These are phyloP conservation scores for Rhynchosporium graminicola DNA, from an alignment of 2,329 filamentous ascomycete species.

Conservation along the genomic window DNA sequence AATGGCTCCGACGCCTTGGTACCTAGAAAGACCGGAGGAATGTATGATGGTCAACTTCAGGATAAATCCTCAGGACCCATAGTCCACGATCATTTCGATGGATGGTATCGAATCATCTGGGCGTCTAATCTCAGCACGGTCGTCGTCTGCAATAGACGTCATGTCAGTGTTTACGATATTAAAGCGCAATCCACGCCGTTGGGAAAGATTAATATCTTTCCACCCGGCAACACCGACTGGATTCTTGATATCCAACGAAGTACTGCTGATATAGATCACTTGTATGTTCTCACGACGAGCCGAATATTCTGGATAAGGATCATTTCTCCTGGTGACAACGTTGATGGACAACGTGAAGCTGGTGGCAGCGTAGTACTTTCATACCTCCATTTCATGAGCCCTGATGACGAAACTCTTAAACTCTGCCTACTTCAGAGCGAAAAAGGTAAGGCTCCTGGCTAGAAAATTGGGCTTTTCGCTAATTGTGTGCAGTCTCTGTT, in stretches of 20 bases:
- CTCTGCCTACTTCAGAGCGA: conserved; percentile 41
- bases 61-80: conserved; percentile 15
- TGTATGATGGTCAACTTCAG: conserved; percentile 31
- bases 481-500: conserved; percentile 29
- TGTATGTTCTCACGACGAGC: conserved; percentile 56
- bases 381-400: conserved; percentile 48
- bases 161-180: conserved; percentile 38
- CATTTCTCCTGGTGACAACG: conserved; percentile 26
- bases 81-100: conserved; percentile 35
- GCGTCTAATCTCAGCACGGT: conserved; percentile 48
- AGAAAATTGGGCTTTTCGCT: conserved; percentile 15
- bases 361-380: conserved; percentile 44
- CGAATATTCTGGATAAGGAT: conserved; percentile 40
- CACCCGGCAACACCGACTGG: conserved; percentile 42
- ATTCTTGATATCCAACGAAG: conserved; percentile 59
- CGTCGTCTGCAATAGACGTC: conserved; percentile 46
- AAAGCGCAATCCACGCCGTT: conserved; percentile 30
- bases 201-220: conserved; percentile 27
- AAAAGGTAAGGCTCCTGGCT: conserved; percentile 24
- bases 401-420: conserved; percentile 44
- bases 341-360: conserved; percentile 12
- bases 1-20: conserved; percentile 20
- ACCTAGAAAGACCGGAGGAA: conserved; percentile 31
- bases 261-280: conserved; percentile 48
- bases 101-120: conserved; percentile 54